A percentile compares a stretch with the other conserved stretches of the same genome.
phyloP scores from a whole-genome alignment of 345 rosid genomes.

The Geranium brycei region DNA sequence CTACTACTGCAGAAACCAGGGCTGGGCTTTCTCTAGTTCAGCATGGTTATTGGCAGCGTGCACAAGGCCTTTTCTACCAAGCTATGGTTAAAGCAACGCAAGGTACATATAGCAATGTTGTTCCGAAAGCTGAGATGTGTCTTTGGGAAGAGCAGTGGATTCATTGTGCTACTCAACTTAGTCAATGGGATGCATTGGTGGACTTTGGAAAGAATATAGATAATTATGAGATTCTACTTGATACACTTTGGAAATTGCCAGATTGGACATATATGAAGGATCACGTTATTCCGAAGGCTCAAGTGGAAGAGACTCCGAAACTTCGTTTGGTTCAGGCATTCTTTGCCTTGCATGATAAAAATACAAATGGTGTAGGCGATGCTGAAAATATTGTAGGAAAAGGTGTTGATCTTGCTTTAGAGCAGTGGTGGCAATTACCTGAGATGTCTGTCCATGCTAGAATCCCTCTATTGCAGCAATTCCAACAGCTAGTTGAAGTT shows the following conservation, averaged over 20 bases:
- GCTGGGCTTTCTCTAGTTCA: conserved; percentile 96
- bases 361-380: conserved; percentile 66
- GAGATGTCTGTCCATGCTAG: conserved; percentile 95
- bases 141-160: conserved; percentile 99
- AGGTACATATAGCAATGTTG: conserved; percentile 89
- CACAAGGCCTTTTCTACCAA: conserved; percentile 86
- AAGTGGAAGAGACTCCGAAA: conserved; percentile 96
- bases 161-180: conserved; percentile 81
- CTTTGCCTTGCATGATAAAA: conserved; percentile 83
- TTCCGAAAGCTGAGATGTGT: conserved; percentile 99
- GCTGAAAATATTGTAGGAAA: conserved; percentile 82
- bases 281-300: conserved; percentile 92
- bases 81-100: conserved; percentile 99
- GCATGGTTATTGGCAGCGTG: conserved; percentile 95
- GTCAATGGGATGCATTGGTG: conserved; percentile 97
- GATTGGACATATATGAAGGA: conserved; percentile 96
- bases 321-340: conserved; percentile 83
- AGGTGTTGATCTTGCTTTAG: conserved; percentile 94
- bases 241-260: conserved; percentile 87
- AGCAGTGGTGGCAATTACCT: conserved; percentile 99
- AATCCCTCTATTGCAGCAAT: conserved; percentile 92
- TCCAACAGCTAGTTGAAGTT: conserved; percentile 94
- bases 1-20: conserved; percentile 86
- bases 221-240: conserved; percentile 91
- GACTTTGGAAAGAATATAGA: conserved; percentile 91